Evolutionary conservation across 1,284 basidiomycete genomes (phyloP).

Genomic region (Uromyces viciae-fabae): DNA sequence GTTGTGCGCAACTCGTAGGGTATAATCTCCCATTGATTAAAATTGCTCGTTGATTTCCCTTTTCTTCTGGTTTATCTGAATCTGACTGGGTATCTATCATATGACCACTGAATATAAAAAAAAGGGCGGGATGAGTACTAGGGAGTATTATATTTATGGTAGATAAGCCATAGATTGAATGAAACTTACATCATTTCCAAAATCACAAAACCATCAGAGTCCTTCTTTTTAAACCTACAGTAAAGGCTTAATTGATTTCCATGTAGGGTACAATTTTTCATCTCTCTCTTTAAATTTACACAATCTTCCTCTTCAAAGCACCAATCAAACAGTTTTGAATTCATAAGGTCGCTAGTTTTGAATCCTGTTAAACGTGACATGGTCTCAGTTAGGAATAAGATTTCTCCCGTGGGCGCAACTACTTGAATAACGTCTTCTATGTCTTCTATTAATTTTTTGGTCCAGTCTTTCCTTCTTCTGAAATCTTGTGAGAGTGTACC

Average conservation of each 20-base stretch:
- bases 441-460: slow-evolving; percentile 21
- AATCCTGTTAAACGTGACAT: slow-evolving; percentile 5
- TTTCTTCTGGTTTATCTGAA: not conserved
- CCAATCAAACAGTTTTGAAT: not conserved
- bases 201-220: not conserved
- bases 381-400: slow-evolving; percentile 10
- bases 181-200: slow-evolving; percentile 30
- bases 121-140: not conserved
- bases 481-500: slow-evolving; percentile 23
- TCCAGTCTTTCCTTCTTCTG: slow-evolving; percentile 20
- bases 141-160: not conserved
- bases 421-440: slow-evolving; percentile 12
- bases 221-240: slow-evolving; percentile 14
- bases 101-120: slow-evolving; percentile 9
- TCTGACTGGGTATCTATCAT: not conserved
- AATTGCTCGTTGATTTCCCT: not conserved
- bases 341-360: not conserved
- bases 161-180: not conserved
- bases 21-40: slow-evolving; percentile 7
- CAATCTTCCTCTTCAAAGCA: slow-evolving; percentile 26
- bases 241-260: not conserved
- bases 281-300: not conserved
- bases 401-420: not conserved
- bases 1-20: not conserved
- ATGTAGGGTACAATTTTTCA: not conserved